Evolutionary conservation across 495 filamentous ascomycete genomes (phyloP), one percentile per base, ranked within the genome.

Genomic region (Staphylotrichum longicolle): DNA sequence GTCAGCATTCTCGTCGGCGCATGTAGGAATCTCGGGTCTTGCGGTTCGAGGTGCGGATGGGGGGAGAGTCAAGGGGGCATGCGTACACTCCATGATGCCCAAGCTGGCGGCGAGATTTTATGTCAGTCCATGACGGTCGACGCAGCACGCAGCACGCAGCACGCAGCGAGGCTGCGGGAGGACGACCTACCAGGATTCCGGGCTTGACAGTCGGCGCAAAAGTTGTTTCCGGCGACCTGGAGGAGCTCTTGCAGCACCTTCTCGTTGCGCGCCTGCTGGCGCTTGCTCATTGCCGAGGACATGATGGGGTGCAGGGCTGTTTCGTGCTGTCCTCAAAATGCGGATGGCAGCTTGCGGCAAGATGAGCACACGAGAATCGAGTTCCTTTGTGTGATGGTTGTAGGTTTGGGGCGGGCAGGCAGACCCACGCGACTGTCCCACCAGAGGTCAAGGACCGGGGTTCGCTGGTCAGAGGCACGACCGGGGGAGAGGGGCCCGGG

Each of bases 31-130:
- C 40, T 12, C 33, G 51, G 33, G 32, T 57, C n/a, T 12, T 10
- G 35, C 37, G 20, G n/a, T 4, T 56, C 48, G 48, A 15, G 20
- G 20, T 20, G 47, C 33, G 4, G 3, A 39, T 55, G 41, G 33
- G 9, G 39, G 41, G 7, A 55, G 11, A 58, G 42, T n/a, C 34
- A n/a, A 41, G 37, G 34, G 27, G 42, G 56, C 54, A 41, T 35
- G 85, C 91, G 74, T 87, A 96, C 91, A 74, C 89, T 98, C 93
- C 94, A 98, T 81, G 92, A 96, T 75, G 94, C 92, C 95, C 95
- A 98, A 81, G 86, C 93, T 96, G 68, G 65, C 45, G 44, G 69
- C 47, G 61, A 60, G 61, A 45, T 54, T 49, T 66, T 58, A 40
- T 6, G 60, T 74, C 64, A 64, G 65, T 47, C 48, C 30, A 12